Evolutionary conservation across 2,329 filamentous ascomycete species (phyloP).

Genomic region (Zopfia rhizophila): DNA sequence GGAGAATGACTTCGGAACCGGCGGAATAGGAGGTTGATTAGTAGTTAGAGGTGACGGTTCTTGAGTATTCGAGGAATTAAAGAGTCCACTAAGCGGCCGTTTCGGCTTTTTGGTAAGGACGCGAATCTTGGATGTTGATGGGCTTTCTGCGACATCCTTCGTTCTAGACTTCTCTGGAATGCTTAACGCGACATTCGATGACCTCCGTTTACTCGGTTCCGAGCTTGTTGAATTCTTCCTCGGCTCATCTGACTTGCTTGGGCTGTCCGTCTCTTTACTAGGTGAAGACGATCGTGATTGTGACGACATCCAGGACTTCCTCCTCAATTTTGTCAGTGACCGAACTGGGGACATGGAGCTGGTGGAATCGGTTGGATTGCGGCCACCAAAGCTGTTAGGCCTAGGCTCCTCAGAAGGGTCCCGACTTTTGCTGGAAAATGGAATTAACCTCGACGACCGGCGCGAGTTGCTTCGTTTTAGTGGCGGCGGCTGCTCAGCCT

Average conservation of each 20-base stretch:
- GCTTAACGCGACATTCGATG: constrained; percentile 32
- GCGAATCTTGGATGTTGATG: constrained; percentile 24
- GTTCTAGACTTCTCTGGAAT: constrained; percentile 43
- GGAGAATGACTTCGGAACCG: constrained; percentile 60
- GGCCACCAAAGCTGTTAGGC: constrained; percentile 22
- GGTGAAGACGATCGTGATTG: constrained; percentile 37
- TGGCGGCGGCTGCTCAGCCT: constrained; percentile 35
- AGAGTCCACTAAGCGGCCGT: constrained; percentile 45
- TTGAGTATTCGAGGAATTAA: constrained; percentile 33
- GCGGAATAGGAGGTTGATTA: constrained; percentile 49
- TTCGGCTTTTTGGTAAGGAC: constrained; percentile 49
- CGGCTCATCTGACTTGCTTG: constrained; percentile 21
- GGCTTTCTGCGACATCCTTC: constrained; percentile 24
- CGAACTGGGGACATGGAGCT: constrained; percentile 40
- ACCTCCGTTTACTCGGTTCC: constrained; percentile 40
- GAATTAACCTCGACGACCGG: constrained; percentile 47
- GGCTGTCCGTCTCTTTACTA: constrained; percentile 24
- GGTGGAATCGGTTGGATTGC: constrained; percentile 37
- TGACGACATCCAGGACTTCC: constrained; percentile 49
- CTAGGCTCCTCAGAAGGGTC: constrained; percentile 44
- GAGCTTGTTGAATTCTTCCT: constrained; percentile 27
- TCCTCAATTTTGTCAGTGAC: constrained; percentile 45
- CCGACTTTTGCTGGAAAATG: constrained; percentile 47
- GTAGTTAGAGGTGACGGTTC: constrained; percentile 14
- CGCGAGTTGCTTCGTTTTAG: constrained; percentile 46